Percentiles rank a stretch among this genome's conserved stretches.
phyloP scores from a whole-genome alignment of 257 asterid species.

The Nicotiana undulata region DNA sequence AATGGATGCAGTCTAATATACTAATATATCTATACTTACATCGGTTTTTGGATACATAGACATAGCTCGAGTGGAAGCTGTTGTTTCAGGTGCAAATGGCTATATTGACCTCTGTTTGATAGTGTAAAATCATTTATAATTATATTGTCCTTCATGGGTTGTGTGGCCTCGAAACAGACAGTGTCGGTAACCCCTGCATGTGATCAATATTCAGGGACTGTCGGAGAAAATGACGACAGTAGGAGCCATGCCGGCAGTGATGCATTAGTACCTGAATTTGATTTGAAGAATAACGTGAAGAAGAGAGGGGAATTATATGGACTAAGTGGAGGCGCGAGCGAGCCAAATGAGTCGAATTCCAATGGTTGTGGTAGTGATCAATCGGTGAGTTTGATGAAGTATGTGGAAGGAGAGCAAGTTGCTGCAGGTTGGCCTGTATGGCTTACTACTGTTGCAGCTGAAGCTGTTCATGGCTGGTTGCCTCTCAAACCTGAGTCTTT shows the following conservation, averaged over 20 bases:
- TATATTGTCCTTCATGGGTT: slow-evolving; percentile 46
- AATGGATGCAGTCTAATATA: slow-evolving; percentile 4
- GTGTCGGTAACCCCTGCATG: slow-evolving; percentile 70
- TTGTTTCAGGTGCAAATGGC: neutral
- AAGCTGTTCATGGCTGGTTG: slow-evolving; percentile 93
- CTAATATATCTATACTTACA: neutral
- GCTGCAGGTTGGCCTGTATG: slow-evolving; percentile 99
- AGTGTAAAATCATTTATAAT: neutral
- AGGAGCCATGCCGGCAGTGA: slow-evolving; percentile 5
- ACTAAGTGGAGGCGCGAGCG: slow-evolving; percentile 34
- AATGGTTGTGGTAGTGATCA: slow-evolving; percentile 49
- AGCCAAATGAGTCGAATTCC: slow-evolving; percentile 72
- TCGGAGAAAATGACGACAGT: slow-evolving; percentile 22
- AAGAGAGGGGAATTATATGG: slow-evolving; percentile 47
- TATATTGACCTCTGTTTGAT: neutral
- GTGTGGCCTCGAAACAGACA: slow-evolving; percentile 75
- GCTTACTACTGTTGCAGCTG: slow-evolving; percentile 93
- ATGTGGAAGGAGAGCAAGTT: slow-evolving; percentile 78
- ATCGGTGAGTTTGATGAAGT: slow-evolving; percentile 77
- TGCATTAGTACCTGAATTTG: slow-evolving; percentile 54
- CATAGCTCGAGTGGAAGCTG: neutral
- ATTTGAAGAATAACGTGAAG: slow-evolving; percentile 30
- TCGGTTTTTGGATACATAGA: neutral
- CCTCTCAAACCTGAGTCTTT: slow-evolving; percentile 74
- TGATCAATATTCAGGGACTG: slow-evolving; percentile 56